Evolutionary conservation across 441 rosid genomes (phyloP), one percentile per base, ranked within the genome.

Genomic region (Codiaeum variegatum): DNA sequence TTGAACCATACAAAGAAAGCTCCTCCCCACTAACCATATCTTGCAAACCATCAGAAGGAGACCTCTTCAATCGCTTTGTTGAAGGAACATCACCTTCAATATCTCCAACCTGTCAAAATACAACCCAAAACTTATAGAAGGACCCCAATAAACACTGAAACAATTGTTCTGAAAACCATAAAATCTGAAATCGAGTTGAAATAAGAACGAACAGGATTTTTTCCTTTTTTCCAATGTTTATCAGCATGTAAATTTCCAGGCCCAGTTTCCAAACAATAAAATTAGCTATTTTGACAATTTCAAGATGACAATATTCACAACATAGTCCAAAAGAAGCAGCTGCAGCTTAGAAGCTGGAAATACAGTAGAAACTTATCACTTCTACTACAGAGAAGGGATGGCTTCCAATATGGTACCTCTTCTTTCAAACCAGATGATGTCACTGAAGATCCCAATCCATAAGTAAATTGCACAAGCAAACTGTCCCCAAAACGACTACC

Each of bases 401-500:
- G 61, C 62, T 75, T 40, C 67, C 56, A 80, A 73, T 54, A 68
- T 77, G 76, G 66, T 70, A 93, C 99, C 98, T 93, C 99, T 80
- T 93, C 98, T 82, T 88, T 89, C 76, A 87, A 76, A 73, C 88
- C 88, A 74, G 88, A 80, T 73, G 90, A 77, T 70, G 84, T 76
- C 70, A 80, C 70, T 66, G 96, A 85, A 74, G 97, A 73, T 67
- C 90, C 98, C 65, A 84, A 82, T 54, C 91, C 90, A 82, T 85
- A 77, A 67, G 90, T 85, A 82, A 85, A 93, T 70, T 96, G 99
- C 75, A 96, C 99, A 66, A 96, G 97, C 81, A 91, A 84, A 88
- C 99, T 96, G 86, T 96, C 98, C 55, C 99, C 98, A 84, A 93
- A 76, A 66, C 97, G 94, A 86, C 99, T 96, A 69, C 89, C 97